Conservation (phyloP, 495 filamentous ascomycete genomes). For the Penicillium odoratum region DNA sequence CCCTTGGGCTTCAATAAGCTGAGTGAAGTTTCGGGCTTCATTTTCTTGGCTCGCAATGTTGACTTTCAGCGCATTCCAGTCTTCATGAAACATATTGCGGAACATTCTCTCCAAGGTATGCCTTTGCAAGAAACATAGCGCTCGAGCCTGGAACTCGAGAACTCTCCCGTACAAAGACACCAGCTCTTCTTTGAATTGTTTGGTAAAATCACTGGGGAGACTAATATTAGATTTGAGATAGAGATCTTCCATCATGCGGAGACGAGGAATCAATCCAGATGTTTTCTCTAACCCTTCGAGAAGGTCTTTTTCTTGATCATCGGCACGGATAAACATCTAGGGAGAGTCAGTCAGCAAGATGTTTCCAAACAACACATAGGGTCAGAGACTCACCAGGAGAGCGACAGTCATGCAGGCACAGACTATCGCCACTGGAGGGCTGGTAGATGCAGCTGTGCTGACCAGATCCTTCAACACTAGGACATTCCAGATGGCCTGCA, state of each 20-base stretch:
- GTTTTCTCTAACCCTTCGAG: not conserved
- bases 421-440: not conserved
- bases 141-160: slow-evolving; percentile 2
- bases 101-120: not conserved
- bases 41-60: too few species aligned
- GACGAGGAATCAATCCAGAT: not conserved
- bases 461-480: slow-evolving; percentile 2
- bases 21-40: too few species aligned
- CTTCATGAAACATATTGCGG: too few species aligned
- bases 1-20: too few species aligned
- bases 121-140: not conserved
- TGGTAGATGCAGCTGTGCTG: not conserved
- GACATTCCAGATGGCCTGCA: not conserved
- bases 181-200: not conserved
- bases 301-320: not conserved
- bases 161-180: not conserved
- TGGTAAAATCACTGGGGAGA: too few species aligned
- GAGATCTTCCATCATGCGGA: not conserved
- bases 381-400: not conserved
- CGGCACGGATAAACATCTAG: too few species aligned
- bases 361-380: too few species aligned
- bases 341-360: too few species aligned
- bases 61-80: too few species aligned
- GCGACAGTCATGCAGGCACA: not conserved
- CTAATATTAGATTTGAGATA: not conserved